A percentile compares a stretch with the other conserved stretches of the same genome.
These are phyloP conservation scores for Aegilops tauschii DNA, from an alignment of 176 grass and related monocot species.

Conservation along the genomic window DNA sequence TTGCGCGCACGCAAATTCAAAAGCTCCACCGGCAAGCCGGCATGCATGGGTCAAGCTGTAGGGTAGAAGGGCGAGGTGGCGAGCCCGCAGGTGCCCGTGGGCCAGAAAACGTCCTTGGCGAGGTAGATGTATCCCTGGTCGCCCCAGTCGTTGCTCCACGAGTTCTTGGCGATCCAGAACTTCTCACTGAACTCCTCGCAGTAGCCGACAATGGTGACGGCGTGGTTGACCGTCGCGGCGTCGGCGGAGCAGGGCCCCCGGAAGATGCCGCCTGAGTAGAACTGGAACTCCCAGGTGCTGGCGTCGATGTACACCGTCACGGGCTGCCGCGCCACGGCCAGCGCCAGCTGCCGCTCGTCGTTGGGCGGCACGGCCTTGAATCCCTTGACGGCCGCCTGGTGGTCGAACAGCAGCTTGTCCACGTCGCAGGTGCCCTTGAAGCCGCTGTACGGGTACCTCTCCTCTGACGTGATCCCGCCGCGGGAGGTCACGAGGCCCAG, in stretches of 20 bases:
- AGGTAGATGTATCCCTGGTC: slow-evolving; percentile 32
- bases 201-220: slow-evolving; percentile 41
- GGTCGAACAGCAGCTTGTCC: slow-evolving; percentile 2
- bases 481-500: slow-evolving; percentile 21
- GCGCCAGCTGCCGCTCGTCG: slow-evolving; percentile 18
- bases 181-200: slow-evolving; percentile 24
- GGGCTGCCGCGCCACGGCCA: slow-evolving; percentile 43
- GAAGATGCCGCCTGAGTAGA: slow-evolving; percentile 46
- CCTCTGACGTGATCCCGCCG: slow-evolving; percentile 31
- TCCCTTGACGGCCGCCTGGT: background rate
- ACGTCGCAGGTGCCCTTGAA: slow-evolving; percentile 15
- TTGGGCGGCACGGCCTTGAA: slow-evolving; percentile 28
- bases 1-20: background rate
- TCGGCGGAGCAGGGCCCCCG: slow-evolving; percentile 21
- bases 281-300: slow-evolving; percentile 15
- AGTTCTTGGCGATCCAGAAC: slow-evolving; percentile 53
- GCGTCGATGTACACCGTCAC: slow-evolving; percentile 42
- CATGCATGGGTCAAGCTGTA: background rate
- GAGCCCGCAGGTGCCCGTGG: slow-evolving; percentile 33
- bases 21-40: background rate
- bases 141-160: slow-evolving; percentile 45
- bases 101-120: slow-evolving; percentile 14
- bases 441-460: slow-evolving; percentile 3
- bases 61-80: slow-evolving; percentile 32
- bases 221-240: slow-evolving; percentile 24